These are phyloP conservation scores for Podaxis carcinomalis DNA, from an alignment of 768 basidiomycete genomes.

Conservation along the genomic window DNA sequence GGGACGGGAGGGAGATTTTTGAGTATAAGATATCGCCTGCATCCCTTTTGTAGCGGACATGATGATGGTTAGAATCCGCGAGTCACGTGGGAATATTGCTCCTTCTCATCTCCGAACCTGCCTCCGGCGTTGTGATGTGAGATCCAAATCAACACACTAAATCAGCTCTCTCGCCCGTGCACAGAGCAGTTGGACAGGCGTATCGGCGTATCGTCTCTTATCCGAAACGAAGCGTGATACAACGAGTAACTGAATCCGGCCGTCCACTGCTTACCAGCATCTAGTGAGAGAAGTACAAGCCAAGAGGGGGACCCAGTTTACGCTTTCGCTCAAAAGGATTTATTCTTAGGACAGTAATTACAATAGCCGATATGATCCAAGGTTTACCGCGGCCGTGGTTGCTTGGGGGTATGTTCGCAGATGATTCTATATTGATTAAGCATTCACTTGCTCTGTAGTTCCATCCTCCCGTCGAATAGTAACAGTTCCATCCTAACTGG, in stretches of 20 bases:
- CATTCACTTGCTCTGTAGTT: slow-evolving; percentile 14
- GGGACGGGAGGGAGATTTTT: slow-evolving; percentile 3
- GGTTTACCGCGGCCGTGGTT: background rate
- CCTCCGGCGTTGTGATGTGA: background rate
- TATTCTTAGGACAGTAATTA: background rate
- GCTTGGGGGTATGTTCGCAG: background rate
- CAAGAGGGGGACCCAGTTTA: slow-evolving; percentile 6
- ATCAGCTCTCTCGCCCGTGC: background rate
- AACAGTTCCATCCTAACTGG: slow-evolving; percentile 61
- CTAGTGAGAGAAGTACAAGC: background rate
- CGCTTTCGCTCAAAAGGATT: background rate
- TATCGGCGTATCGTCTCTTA: background rate
- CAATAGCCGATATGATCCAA: background rate
- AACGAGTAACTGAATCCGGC: slow-evolving; percentile 8
- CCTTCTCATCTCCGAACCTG: background rate
- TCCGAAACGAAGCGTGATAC: background rate
- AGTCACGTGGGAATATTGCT: slow-evolving; percentile 10
- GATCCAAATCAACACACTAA: background rate
- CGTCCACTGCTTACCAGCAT: background rate
- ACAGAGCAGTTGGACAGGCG: background rate
- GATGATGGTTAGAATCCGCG: slow-evolving; percentile 4
- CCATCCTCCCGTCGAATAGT: slow-evolving; percentile 58
- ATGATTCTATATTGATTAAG: background rate
- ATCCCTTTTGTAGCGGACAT: slow-evolving; percentile 12
- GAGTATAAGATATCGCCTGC: background rate